Base-by-base conservation (phyloP, 2,329 filamentous ascomycete species). In the Metarhizium sp. region DNA sequence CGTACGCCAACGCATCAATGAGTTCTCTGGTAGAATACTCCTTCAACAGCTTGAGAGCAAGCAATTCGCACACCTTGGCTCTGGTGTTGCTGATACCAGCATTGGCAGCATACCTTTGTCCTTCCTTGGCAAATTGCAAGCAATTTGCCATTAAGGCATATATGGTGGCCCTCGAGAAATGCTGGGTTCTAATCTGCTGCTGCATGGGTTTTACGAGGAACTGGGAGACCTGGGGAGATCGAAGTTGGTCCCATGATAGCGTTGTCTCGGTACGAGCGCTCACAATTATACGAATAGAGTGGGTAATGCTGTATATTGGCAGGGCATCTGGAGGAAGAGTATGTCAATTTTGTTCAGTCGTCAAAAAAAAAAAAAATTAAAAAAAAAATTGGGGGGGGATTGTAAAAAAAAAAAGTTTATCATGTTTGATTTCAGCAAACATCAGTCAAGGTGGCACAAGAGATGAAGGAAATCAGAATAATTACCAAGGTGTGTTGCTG, bases 151-250 rank as follows among this genome's bases (percentile, higher is more conserved):
- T 87, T 62, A 97, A 75, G 2, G 91, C 90, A 72, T 95, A 96
- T 42, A 96, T 71, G 0, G 91, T 94, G 10, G 89, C 92, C 50
- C 88, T 81, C 34, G 87, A 92, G 69, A 95, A 92, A 71, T 96
- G 89, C 52, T 88, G 84, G 16, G 82, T 78, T 58, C 87, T 85
- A 59, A 96, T 92, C 69, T 92, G 87, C 67, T 94, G 88, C 70
- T 94, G 90, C 76, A 96, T 94, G 2, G 92, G 92, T 75, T 96
- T 96, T 67, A 96, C 82, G 40, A 97, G 80, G 68, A 97, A 97
- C 67, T 96, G 92, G 16, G 91, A 96, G 55, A 97, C 87, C 68
- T 97, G 92, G 3, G 92, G 92, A n/a, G 91, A 95, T 60, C 92
- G 84, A 59, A 97, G 78, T 69, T 97, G 92, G 60, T 97, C 92